These are phyloP conservation scores for Marasmius tenuissimus DNA, from an alignment of 1,284 basidiomycete genomes.

Conservation along the genomic window DNA sequence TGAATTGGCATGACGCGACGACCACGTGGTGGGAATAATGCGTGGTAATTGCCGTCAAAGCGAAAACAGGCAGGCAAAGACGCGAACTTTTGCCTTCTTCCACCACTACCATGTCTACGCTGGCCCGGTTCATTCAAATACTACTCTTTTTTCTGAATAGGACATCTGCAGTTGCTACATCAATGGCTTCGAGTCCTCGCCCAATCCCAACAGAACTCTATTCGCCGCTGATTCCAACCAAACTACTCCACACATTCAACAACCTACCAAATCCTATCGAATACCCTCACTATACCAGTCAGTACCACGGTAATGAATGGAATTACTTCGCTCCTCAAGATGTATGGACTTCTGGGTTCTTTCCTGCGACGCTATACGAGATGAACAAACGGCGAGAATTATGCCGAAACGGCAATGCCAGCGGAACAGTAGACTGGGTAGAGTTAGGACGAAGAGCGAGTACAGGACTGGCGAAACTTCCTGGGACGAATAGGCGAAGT, in stretches of 20 bases:
- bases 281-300: constrained; percentile 59
- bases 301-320: constrained; percentile 43
- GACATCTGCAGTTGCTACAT: too few relatives aligned
- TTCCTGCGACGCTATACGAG: constrained; percentile 60
- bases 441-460: constrained; percentile 48
- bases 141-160: too few relatives aligned
- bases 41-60: too few relatives aligned
- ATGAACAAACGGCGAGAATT: constrained; percentile 50
- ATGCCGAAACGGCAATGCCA: constrained; percentile 38
- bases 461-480: constrained; percentile 43
- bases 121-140: too few relatives aligned
- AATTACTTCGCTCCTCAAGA: constrained; percentile 45
- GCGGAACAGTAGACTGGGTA: constrained; percentile 49
- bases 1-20: too few relatives aligned
- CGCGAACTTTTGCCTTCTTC: too few relatives aligned
- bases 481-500: constrained; percentile 43
- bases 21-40: too few relatives aligned
- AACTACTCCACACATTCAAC: constrained; percentile 51
- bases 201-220: constrained; percentile 41
- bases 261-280: constrained; percentile 38
- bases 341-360: constrained; percentile 71
- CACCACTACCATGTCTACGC: too few relatives aligned
- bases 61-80: too few relatives aligned
- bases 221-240: constrained; percentile 54
- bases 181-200: too few relatives aligned